Conservation (phyloP, 192 early-diverging fungal species). For the Cetraspora pellucida region DNA sequence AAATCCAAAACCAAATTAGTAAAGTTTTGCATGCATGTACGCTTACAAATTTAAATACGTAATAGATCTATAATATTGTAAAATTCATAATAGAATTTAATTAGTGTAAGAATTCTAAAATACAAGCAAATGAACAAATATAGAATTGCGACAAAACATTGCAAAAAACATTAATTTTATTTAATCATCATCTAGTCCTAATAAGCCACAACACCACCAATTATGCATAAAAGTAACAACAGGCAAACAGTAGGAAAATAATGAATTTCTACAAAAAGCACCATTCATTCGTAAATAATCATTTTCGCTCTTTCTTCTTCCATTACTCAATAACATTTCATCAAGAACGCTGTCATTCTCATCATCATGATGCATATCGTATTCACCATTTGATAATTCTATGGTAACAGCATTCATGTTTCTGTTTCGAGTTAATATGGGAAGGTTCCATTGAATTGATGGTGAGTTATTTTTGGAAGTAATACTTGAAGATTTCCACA, state of each 20-base stretch:
- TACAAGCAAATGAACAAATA: no score
- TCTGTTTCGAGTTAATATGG: not conserved
- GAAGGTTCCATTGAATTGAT: not conserved
- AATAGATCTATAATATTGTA: no score
- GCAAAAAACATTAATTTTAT: not conserved
- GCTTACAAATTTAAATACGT: no score
- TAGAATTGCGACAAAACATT: no score
- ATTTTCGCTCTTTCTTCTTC: slow-evolving; percentile 1
- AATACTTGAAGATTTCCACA: slow-evolving; percentile 4
- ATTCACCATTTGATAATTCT: not conserved
- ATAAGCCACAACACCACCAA: not conserved
- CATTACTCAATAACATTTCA: slow-evolving; percentile 4
- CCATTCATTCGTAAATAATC: slow-evolving; percentile 16
- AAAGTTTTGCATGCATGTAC: no score
- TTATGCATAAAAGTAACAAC: not conserved
- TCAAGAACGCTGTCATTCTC: not conserved
- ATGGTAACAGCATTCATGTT: no score
- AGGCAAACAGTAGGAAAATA: not conserved
- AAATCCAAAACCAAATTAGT: no score
- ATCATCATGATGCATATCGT: not conserved
- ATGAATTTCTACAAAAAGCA: not conserved
- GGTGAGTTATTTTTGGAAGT: not conserved
- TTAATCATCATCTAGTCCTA: slow-evolving; percentile 21
- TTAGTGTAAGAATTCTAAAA: no score
- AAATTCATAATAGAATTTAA: no score